phyloP scores from a whole-genome alignment of 768 basidiomycete genomes.

The Mycena rosella region DNA sequence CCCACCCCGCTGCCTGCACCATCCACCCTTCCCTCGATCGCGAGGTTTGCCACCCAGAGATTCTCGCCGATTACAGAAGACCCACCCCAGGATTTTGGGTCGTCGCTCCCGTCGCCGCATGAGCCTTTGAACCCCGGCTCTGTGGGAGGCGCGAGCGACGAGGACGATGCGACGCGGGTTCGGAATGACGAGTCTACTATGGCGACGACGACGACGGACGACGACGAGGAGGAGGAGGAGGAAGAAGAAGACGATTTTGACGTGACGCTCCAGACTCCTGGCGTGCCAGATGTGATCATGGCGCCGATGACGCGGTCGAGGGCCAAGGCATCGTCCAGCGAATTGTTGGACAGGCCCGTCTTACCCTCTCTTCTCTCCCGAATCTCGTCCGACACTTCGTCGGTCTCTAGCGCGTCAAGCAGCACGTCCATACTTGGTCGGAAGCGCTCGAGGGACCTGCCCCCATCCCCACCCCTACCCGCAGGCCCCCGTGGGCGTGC shows the following conservation, averaged over 20 bases:
- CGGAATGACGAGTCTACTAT: slow-evolving; percentile 26
- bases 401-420: slow-evolving; percentile 23
- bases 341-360: neutral
- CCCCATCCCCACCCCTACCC: neutral
- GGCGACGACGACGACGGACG: slow-evolving; percentile 44
- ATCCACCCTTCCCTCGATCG: slow-evolving; percentile 45
- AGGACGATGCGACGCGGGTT: slow-evolving; percentile 40
- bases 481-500: neutral
- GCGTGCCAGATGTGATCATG: slow-evolving; percentile 21
- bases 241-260: slow-evolving; percentile 75
- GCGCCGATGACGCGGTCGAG: slow-evolving; percentile 27
- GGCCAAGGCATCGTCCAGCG: neutral
- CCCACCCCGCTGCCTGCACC: slow-evolving; percentile 67
- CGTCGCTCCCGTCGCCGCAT: slow-evolving; percentile 77
- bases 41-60: slow-evolving; percentile 35
- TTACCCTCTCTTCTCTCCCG: slow-evolving; percentile 27
- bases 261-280: slow-evolving; percentile 75
- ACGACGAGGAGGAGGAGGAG: slow-evolving; percentile 56
- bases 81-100: slow-evolving; percentile 70
- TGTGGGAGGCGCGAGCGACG: slow-evolving; percentile 74
- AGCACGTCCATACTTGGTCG: slow-evolving; percentile 1
- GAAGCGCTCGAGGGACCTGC: slow-evolving; percentile 26
- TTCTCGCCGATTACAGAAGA: slow-evolving; percentile 58
- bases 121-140: slow-evolving; percentile 71
- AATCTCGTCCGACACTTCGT: slow-evolving; percentile 35